Evolutionary conservation across 2,329 filamentous ascomycete genomes (phyloP), one percentile per base, ranked within the genome.

Genomic region (Colletotrichum falcatum): DNA sequence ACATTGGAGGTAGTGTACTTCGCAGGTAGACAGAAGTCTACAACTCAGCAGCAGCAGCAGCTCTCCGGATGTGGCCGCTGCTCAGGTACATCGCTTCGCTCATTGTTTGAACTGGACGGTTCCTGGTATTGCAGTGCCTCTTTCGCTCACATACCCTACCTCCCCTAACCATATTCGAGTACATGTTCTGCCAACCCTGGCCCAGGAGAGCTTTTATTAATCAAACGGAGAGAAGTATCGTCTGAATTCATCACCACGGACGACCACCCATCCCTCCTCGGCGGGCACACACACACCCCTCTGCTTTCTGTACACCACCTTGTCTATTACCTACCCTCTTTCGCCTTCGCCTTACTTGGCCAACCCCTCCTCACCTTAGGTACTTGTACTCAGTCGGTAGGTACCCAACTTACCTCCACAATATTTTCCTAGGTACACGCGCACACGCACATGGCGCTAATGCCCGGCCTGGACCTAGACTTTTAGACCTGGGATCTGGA

Each of bases 201-300:
- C 23, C n/a, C 53, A 18, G 33, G 58, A n/a, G 44, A 65, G 54
- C n/a, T 58, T 53, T 44, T 46, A 16, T 44, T 46, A 28, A 49
- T 28, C 18, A 55, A 51, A 55, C 44, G 3, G 48, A 59, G 44
- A 55, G 48, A 54, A 39, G 60, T 37, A 46, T 14, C 23, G 42
- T 60, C 55, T 61, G 62, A 56, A 61, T 59, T 66, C 66, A 60
- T 54, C 66, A 70, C 66, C 48, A 61, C 46, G 66, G 62, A 70
- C 62, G 62, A 66, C 66, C 48, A 48, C 56, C 44, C 42, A 23
- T 35, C 39, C 33, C 44, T 23, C 46, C 11, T 61, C 33, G 33
- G 42, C 54, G 30, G 23, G 55, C 39, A 20, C 37, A 28, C 55
- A 44, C 56, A 18, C 28, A 30, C 56, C 26, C 39, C 18, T 26